A percentile compares a stretch with the other conserved stretches of the same genome.
Conservation (phyloP, 768 basidiomycete genomes). For the Podaxis sp. region DNA sequence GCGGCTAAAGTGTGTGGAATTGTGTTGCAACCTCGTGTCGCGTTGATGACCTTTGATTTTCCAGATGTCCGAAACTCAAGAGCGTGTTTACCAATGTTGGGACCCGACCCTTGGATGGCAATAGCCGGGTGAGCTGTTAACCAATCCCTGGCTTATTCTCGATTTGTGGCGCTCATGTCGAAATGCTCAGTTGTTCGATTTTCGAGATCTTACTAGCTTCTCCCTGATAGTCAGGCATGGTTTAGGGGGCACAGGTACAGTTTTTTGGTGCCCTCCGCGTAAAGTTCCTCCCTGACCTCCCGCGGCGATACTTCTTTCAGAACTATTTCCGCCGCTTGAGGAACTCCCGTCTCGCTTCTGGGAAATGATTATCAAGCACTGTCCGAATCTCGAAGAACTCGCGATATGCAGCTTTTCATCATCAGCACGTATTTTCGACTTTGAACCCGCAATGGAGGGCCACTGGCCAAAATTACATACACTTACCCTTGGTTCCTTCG, state of each 20-base stretch:
- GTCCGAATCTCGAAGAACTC: conserved; percentile 49
- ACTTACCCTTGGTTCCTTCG: conserved; percentile 50
- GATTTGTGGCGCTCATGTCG: background rate
- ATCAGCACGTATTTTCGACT: conserved; percentile 42
- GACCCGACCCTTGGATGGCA: conserved; percentile 29
- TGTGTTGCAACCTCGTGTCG: conserved; percentile 2
- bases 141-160: conserved; percentile 20
- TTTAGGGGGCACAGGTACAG: conserved; percentile 35
- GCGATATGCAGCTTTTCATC: conserved; percentile 51
- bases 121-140: conserved; percentile 22
- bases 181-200: conserved; percentile 38
- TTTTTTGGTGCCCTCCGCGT: background rate
- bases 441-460: conserved; percentile 38
- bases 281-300: conserved; percentile 3
- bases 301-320: conserved; percentile 19
- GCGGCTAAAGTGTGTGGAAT: conserved; percentile 33
- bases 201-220: conserved; percentile 42
- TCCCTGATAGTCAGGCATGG: conserved; percentile 49
- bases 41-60: conserved; percentile 1
- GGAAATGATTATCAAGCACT: conserved; percentile 47
- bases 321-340: conserved; percentile 39
- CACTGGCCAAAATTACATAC: conserved; percentile 41
- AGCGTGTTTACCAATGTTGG: conserved; percentile 48
- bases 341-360: conserved; percentile 41
- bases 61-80: conserved; percentile 43